Conservation (phyloP, 208 protist species). For the Strigomonas culicis region DNA sequence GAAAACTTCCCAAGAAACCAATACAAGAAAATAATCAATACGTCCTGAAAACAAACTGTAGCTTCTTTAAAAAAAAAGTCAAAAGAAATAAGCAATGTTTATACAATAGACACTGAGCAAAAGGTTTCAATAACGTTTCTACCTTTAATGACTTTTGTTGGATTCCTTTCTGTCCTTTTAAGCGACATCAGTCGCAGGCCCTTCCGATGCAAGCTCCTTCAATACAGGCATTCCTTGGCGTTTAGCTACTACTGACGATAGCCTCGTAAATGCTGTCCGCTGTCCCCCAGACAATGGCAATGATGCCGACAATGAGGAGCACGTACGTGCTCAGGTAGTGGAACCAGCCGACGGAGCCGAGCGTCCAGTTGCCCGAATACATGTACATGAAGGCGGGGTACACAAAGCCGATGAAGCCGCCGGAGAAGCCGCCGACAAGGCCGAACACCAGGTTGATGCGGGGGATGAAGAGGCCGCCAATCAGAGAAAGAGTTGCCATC, state of each 20-base stretch:
- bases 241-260: no score
- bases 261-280: slow-evolving; percentile 50
- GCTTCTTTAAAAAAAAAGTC: no score
- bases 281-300: slow-evolving; percentile 66
- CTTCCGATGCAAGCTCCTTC: neutral
- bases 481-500: slow-evolving; percentile 32
- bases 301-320: slow-evolving; percentile 56
- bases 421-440: slow-evolving; percentile 59
- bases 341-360: slow-evolving; percentile 31
- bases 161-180: no score
- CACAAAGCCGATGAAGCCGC: slow-evolving; percentile 69
- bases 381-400: slow-evolving; percentile 71
- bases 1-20: no score
- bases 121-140: neutral
- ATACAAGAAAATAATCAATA: neutral
- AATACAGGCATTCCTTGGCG: neutral
- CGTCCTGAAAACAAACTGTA: no score
- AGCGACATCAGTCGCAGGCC: slow-evolving; percentile 12
- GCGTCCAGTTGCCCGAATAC: slow-evolving; percentile 49
- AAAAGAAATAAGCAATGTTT: no score
- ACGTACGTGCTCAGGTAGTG: slow-evolving; percentile 58
- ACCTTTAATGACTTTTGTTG: no score
- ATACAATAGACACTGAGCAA: neutral
- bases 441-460: slow-evolving; percentile 66
- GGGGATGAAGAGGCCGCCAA: slow-evolving; percentile 69